These are phyloP conservation scores for Rhizoclosmatium globosum DNA, from an alignment of 192 early-diverging fungal species.

Conservation along the genomic window DNA sequence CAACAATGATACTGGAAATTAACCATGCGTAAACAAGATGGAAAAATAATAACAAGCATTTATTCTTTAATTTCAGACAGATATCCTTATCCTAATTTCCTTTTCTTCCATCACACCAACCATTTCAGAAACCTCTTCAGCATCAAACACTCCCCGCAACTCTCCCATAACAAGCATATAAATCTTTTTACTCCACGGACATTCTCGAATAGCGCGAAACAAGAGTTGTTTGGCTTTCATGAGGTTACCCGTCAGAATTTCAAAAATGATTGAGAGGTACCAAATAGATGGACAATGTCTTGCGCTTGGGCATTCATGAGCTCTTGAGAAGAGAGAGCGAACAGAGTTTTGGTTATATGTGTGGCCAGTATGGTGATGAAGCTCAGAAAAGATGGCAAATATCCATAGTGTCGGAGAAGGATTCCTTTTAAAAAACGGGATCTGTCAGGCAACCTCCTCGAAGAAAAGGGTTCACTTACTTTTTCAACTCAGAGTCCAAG, in stretches of 20 bases:
- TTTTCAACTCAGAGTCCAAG: constrained; percentile 48
- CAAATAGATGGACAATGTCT: constrained; percentile 61
- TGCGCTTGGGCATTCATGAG: constrained; percentile 53
- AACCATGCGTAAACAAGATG: too few relatives aligned
- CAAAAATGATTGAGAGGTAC: constrained; percentile 69
- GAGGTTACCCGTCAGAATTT: constrained; percentile 52
- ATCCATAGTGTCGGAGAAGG: constrained; percentile 57
- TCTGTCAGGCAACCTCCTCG: background rate
- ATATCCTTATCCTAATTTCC: constrained; percentile 60
- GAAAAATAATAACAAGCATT: background rate
- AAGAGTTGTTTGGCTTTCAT: constrained; percentile 59
- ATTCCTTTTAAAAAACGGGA: constrained; percentile 43
- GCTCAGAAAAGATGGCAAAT: constrained; percentile 63
- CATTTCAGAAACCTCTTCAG: constrained; percentile 61
- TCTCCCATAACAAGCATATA: constrained; percentile 62
- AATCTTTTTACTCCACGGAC: constrained; percentile 65
- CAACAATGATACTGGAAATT: too few relatives aligned
- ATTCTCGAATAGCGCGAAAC: constrained; percentile 67
- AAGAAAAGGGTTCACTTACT: constrained; percentile 39
- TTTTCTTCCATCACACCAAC: constrained; percentile 71
- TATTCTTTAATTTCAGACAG: background rate
- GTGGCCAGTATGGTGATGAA: constrained; percentile 52
- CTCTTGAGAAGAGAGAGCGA: constrained; percentile 65
- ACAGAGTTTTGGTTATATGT: constrained; percentile 64
- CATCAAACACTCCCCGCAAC: constrained; percentile 48